phyloP scores from a whole-genome alignment of 805 yeast species.

The Pichia manshurica region DNA sequence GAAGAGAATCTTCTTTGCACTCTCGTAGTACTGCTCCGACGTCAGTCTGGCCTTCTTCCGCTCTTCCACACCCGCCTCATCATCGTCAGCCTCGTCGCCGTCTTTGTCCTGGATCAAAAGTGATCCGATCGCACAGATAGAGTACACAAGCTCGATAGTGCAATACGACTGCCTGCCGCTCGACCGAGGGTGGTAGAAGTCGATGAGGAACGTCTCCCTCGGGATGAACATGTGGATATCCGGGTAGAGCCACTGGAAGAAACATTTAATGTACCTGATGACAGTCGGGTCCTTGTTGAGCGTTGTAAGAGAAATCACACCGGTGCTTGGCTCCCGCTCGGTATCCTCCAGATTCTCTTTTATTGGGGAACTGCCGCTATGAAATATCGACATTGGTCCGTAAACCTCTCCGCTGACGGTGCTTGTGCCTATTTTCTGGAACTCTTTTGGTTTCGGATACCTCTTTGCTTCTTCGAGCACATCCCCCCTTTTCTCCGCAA shows the following conservation, averaged over 20 bases:
- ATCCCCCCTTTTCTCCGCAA: not conserved
- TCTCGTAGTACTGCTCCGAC: constrained; percentile 39
- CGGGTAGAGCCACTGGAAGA: constrained; percentile 63
- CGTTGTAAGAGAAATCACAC: constrained; percentile 17
- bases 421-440: constrained; percentile 12
- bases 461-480: not conserved
- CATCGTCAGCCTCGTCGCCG: constrained; percentile 33
- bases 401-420: constrained; percentile 15
- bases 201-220: constrained; percentile 55
- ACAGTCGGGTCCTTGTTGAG: constrained; percentile 25
- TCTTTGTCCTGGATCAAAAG: constrained; percentile 25
- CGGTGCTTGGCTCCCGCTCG: too few species aligned
- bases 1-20: constrained; percentile 40
- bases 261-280: constrained; percentile 19
- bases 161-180: constrained; percentile 38
- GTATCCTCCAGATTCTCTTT: too few species aligned
- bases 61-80: too few species aligned
- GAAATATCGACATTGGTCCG: constrained; percentile 32
- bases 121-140: constrained; percentile 57
- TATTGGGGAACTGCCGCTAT: too few species aligned
- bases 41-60: constrained; percentile 18
- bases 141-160: constrained; percentile 46
- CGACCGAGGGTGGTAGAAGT: constrained; percentile 49
- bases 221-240: constrained; percentile 58
- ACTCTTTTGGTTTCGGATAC: constrained; percentile 20